A percentile compares a stretch with the other conserved stretches of the same genome.
Conservation (phyloP, 1,284 basidiomycete genomes). For the Sanghuangporus baumii region DNA sequence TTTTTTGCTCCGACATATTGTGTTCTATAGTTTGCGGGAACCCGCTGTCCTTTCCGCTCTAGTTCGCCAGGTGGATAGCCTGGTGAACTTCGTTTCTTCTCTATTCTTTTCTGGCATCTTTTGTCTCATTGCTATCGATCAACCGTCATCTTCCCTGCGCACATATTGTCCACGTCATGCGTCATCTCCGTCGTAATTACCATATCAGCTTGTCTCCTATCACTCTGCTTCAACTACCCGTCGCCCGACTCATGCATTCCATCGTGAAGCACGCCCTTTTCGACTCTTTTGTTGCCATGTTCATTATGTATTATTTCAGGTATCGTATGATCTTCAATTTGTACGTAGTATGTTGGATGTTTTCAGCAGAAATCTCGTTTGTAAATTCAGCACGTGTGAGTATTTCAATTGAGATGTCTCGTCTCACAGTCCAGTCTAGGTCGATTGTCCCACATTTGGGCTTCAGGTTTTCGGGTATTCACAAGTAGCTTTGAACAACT, state of each 20-base stretch:
- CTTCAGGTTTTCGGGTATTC: not conserved
- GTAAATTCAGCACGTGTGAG: not conserved
- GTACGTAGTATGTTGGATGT: not conserved
- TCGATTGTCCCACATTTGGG: not conserved
- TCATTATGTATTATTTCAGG: constrained; percentile 7
- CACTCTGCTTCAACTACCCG: not conserved
- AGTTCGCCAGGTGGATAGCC: not conserved
- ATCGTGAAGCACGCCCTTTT: not conserved
- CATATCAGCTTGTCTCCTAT: not conserved
- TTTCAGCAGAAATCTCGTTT: not conserved
- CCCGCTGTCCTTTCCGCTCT: not conserved
- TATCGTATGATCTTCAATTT: not conserved
- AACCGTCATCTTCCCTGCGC: not conserved
- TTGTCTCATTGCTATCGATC: not conserved
- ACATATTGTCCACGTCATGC: not conserved
- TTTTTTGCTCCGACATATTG: constrained; percentile 3
- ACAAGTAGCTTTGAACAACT: not conserved
- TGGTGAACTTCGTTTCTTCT: no score
- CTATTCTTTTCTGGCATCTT: not conserved
- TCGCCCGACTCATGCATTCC: not conserved
- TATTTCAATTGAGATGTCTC: not conserved
- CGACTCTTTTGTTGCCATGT: not conserved
- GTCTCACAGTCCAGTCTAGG: not conserved
- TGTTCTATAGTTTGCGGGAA: not conserved
- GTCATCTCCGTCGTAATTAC: not conserved